phyloP scores from a whole-genome alignment of 192 early-diverging fungal genomes.

The Podochytrium sp. region DNA sequence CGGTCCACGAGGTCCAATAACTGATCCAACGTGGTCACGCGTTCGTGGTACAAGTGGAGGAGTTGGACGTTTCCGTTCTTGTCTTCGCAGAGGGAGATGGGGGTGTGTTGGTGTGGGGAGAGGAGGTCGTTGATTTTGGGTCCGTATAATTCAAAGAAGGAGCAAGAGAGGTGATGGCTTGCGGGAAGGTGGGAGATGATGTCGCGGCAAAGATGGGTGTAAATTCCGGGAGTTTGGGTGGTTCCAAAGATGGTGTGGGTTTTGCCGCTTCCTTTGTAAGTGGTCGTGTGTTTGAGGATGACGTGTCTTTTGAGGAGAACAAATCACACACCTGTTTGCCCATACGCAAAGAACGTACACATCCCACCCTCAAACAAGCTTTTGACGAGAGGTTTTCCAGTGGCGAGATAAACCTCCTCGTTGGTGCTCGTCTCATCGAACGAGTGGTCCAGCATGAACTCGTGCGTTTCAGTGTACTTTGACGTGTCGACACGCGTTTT shows the following conservation, averaged over 20 bases:
- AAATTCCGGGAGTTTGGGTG: slow-evolving; percentile 35
- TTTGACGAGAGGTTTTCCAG: slow-evolving; percentile 31
- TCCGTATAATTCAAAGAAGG: slow-evolving; percentile 51
- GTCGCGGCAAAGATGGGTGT: slow-evolving; percentile 41
- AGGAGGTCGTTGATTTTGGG: slow-evolving; percentile 47
- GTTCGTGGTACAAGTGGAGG: slow-evolving; percentile 27
- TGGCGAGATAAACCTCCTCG: slow-evolving; percentile 36
- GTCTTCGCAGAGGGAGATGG: slow-evolving; percentile 33
- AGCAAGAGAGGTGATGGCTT: slow-evolving; percentile 16
- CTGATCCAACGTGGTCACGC: not conserved
- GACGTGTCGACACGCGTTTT: slow-evolving; percentile 74
- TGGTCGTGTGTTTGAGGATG: not conserved
- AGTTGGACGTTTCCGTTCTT: slow-evolving; percentile 32
- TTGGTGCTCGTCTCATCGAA: slow-evolving; percentile 71
- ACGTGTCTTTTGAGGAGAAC: not conserved
- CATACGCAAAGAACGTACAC: slow-evolving; percentile 49
- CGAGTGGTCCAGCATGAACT: slow-evolving; percentile 86
- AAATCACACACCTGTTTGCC: slow-evolving; percentile 40
- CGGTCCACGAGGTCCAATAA: slow-evolving; percentile 21
- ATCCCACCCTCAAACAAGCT: slow-evolving; percentile 37
- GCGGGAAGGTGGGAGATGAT: slow-evolving; percentile 28
- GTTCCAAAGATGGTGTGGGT: slow-evolving; percentile 54
- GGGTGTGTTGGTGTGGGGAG: not conserved
- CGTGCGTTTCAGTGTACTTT: slow-evolving; percentile 83
- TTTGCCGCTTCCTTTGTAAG: slow-evolving; percentile 42